Evolutionary conservation across 495 filamentous ascomycete genomes (phyloP).

Genomic region (Lophiostoma macrostomum): DNA sequence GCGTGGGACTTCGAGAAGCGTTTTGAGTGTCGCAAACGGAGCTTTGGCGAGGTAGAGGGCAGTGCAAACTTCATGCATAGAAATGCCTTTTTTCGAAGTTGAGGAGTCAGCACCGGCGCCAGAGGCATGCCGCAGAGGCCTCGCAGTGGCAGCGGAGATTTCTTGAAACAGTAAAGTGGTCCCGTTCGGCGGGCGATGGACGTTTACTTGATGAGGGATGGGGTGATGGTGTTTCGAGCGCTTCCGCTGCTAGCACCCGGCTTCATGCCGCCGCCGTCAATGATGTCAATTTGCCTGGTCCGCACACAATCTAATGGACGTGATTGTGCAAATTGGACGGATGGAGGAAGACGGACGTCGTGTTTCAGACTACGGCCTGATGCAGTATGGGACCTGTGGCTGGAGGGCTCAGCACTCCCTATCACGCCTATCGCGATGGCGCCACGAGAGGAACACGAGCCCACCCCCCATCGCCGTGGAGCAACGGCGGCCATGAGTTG

Average conservation of each 20-base stretch:
- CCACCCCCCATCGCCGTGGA: too few relatives aligned
- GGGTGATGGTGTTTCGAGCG: neutral
- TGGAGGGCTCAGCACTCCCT: conserved; percentile 7
- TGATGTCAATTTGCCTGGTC: neutral
- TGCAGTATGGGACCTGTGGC: conserved; percentile 8
- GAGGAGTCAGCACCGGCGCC: too few relatives aligned
- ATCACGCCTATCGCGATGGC: conserved; percentile 16
- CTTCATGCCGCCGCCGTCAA: neutral
- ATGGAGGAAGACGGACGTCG: neutral
- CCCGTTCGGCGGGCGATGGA: neutral
- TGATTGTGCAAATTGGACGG: conserved; percentile 6
- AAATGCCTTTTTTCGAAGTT: neutral
- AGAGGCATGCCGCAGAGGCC: too few relatives aligned
- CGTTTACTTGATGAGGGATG: neutral
- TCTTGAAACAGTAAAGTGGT: too few relatives aligned
- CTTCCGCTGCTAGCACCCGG: neutral
- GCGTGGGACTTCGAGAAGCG: neutral
- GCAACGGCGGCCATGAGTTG: neutral
- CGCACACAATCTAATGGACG: neutral
- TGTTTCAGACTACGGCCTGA: conserved; percentile 4
- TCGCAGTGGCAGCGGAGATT: too few relatives aligned
- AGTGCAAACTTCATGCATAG: conserved; percentile 1
- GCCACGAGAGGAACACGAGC: conserved; percentile 3
- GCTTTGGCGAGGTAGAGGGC: neutral
- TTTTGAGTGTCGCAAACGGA: too few relatives aligned